These are phyloP conservation scores for Sequoiadendron giganteum DNA, from an alignment of 75 land plant genomes.

Conservation along the genomic window DNA sequence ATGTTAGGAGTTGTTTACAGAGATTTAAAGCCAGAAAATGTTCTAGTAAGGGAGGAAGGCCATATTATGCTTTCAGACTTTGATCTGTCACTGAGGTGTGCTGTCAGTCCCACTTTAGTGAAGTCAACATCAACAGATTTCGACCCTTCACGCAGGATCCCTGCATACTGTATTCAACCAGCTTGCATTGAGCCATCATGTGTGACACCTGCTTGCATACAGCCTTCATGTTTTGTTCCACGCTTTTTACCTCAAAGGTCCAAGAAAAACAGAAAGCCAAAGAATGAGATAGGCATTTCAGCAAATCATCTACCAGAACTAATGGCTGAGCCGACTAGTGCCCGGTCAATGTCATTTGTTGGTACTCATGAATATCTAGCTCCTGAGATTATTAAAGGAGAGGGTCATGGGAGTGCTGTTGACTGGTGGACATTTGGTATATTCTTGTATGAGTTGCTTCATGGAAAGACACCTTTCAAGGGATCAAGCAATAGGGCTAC, in stretches of 20 bases:
- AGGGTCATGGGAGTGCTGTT: slow-evolving; percentile 79
- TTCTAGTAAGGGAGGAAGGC: slow-evolving; percentile 28
- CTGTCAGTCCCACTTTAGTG: slow-evolving; percentile 47
- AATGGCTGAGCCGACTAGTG: slow-evolving; percentile 60
- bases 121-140: slow-evolving; percentile 23
- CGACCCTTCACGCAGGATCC: slow-evolving; percentile 15
- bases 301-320: slow-evolving; percentile 55
- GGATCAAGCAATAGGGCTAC: slow-evolving; percentile 66
- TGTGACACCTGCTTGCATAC: slow-evolving; percentile 51
- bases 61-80: slow-evolving; percentile 41
- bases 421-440: slow-evolving; percentile 85
- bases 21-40: slow-evolving; percentile 28
- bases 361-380: slow-evolving; percentile 78
- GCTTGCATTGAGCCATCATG: slow-evolving; percentile 21
- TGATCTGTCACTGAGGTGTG: slow-evolving; percentile 48
- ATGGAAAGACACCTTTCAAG: slow-evolving; percentile 71
- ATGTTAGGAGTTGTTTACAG: slow-evolving; percentile 30
- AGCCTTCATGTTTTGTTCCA: slow-evolving; percentile 58
- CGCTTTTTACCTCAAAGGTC: slow-evolving; percentile 37
- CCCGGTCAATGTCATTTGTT: slow-evolving; percentile 77
- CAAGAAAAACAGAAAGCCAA: slow-evolving; percentile 54
- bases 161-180: slow-evolving; percentile 51
- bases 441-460: slow-evolving; percentile 65
- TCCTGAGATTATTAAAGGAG: slow-evolving; percentile 74
- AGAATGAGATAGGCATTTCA: slow-evolving; percentile 35